Base-by-base conservation (phyloP, 441 rosid species). In the Euphorbia celastroides region DNA sequence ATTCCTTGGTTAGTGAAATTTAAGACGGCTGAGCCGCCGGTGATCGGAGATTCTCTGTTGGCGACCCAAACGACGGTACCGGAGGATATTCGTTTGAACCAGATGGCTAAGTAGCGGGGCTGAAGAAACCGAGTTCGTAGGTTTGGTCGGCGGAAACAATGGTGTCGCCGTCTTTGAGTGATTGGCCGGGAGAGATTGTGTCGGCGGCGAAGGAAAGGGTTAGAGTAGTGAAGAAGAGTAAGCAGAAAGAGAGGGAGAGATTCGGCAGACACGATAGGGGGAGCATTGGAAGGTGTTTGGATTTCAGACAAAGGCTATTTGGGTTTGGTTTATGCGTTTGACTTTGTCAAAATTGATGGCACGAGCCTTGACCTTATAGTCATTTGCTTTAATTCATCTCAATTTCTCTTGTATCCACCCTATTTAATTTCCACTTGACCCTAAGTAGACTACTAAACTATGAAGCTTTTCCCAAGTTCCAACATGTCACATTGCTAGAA, bases 21-120 rank as follows among this genome's bases (percentile, higher is more conserved):
- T 60, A 88, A 66, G 36, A 60, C 61, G 41, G 75, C 85, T 0
- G 76, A 62, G 51, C 77, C 68, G 62, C 70, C 72, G 0, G 62
- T 3, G 60, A 88, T 66, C 0, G 93, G 93, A 10, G 0, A 55
- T 27, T 80, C 83, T 79, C 93, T 78, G 66, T 89, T 92, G 38
- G 96, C 93, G 1, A 92, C 86, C 94, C 97, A 91, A 0, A 86
- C 82, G 1, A 85, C 71, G 20, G 89, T 66, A 31, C 42, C 34
- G 1, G 50, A 27, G 1, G 78, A 56, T 4, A 69, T 50, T 19
- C 55, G 59, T 44, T 65, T 70, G 56, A 31, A 70, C 78, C 78
- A 74, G 11, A 70, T 60, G 11, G 74, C 78, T 7, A 74, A 26
- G 65, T 74, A 70, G 7, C 71, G 1, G 68, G 72, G 14, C n/a